Base-by-base conservation (phyloP, 192 early-diverging fungal genomes). In the Podila horticola region DNA sequence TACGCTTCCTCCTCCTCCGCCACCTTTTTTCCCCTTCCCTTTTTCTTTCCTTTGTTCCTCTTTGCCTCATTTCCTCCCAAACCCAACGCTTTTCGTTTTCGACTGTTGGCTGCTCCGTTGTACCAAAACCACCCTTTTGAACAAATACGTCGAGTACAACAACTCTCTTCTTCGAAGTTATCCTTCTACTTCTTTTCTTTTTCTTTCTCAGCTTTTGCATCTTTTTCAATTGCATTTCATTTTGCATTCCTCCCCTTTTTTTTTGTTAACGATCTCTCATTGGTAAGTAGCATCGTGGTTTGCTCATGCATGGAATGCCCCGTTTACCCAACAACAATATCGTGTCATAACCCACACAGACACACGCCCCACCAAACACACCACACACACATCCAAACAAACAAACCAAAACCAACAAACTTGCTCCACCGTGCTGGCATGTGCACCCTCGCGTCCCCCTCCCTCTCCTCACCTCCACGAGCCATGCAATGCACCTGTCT, bases 91-190 rank as follows among this genome's bases (percentile, higher is more conserved):
- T 28, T 29, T 29, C 36, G 4, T 60, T 59, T 31, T 20, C 58
- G 36, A 30, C 63, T 60, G 64, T 58, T 66, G 58, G 64, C 48
- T 69, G 74, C 74, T 75, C 74, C 74, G 74, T 75, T 58, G 26
- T 75, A 17, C 15, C 41, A 45, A 45, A 15, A 45, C 15, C 41
- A 45, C 41, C 41, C 34, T 36, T 36, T 36, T 36, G 34, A 45
- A 45, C 11, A 45, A 45, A 45, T 22, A 74, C 74, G 74, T 75
- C 74, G 74, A 75, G 73, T 58, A 74, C 73, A 75, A 69, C 58
- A 69, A 57, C 17, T 48, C 28, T 52, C 17, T n/a, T 22, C 29
- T 26, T 52, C 15, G 33, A 55, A 60, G 61, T 45, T 0, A 12
- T 17, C 15, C 41, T 12, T 5, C 12, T 10, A 11, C 8, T 10